Base-by-base conservation (phyloP, 2,329 filamentous ascomycete species). In the Cladorrhinum sp. region DNA sequence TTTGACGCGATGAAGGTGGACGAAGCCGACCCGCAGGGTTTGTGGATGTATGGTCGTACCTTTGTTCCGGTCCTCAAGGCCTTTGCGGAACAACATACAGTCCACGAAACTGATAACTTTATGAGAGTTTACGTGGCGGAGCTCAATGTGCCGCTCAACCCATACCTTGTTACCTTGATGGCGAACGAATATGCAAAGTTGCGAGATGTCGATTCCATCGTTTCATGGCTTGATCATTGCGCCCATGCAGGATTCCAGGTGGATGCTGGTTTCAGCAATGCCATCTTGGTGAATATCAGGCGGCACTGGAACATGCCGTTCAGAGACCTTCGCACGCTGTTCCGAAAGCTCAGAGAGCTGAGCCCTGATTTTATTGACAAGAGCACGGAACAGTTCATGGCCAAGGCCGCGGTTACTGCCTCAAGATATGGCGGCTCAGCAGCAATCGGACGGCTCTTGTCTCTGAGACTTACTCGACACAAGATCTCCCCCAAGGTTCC, bases 191-290 rank as follows among this genome's bases (percentile, higher is more conserved):
- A 79, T 63, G 78, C 72, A 12, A 70, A 72, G 21, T 67, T 72
- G 26, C 75, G 73, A 23, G 77, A 81, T 50, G 65, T 73, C 30
- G 48, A 67, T 10, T 72, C 75, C 1, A 73, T 81, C 57, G 62
- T 76, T 3, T 67, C 64, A 6, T 81, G 79, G 79, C 67, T 81
- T 18, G 63, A 67, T 30, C 74, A 75, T 61, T 80, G 77, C 67
- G 68, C 66, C 33, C 56, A 59, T 9, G 64, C 70, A 7, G 76
- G 75, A 3, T 76, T 77, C 50, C 66, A 69, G 1, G 63, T 76
- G 14, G 73, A 76, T 54, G 68, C 73, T 1, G 68, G 68, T 3
- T 76, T 80, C 58, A 73, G 70, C 66, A 77, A 76, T 49, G 69
- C 75, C 3, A 72, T 80, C 36, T 69, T 81, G 14, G 62, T 68